phyloP scores from a whole-genome alignment of 805 yeast species.

The Hanseniaspora lindneri region DNA sequence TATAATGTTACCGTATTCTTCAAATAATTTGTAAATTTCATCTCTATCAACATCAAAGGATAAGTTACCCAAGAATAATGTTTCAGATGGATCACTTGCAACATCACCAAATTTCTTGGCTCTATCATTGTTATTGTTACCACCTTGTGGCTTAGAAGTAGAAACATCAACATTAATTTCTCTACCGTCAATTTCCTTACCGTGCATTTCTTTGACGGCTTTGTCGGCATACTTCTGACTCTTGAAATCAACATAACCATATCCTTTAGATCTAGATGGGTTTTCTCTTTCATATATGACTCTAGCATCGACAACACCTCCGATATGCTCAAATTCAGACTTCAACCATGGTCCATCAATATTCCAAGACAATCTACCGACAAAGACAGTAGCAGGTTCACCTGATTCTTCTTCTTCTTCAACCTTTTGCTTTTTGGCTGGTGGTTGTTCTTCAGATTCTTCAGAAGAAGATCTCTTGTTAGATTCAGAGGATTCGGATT shows the following conservation, averaged over 20 bases:
- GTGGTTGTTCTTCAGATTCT: slow-evolving; percentile 25
- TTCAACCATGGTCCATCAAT: slow-evolving; percentile 90
- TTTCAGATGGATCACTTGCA: slow-evolving; percentile 86
- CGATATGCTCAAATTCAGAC: slow-evolving; percentile 69
- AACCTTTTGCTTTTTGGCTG: slow-evolving; percentile 30
- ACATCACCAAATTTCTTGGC: slow-evolving; percentile 85
- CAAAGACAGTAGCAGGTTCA: slow-evolving; percentile 83
- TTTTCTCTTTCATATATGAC: slow-evolving; percentile 79
- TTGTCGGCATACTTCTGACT: slow-evolving; percentile 66
- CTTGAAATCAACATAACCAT: slow-evolving; percentile 93
- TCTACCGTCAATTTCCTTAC: slow-evolving; percentile 93
- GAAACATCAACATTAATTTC: slow-evolving; percentile 89
- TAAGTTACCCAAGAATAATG: slow-evolving; percentile 90
- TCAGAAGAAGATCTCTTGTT: slow-evolving; percentile 20
- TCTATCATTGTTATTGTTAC: slow-evolving; percentile 53
- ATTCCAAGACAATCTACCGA: slow-evolving; percentile 95
- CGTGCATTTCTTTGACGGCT: slow-evolving; percentile 77
- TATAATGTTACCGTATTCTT: slow-evolving; percentile 66
- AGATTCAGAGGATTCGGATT: slow-evolving; percentile 23
- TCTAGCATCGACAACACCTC: slow-evolving; percentile 80
- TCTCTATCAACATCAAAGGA: slow-evolving; percentile 85
- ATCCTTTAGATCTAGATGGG: slow-evolving; percentile 89
- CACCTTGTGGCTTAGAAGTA: slow-evolving; percentile 59
- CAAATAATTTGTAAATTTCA: slow-evolving; percentile 57
- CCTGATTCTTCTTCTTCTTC: slow-evolving; percentile 33